Conservation (phyloP, 179 eudicot genomes). For the Spergularia azorica region DNA sequence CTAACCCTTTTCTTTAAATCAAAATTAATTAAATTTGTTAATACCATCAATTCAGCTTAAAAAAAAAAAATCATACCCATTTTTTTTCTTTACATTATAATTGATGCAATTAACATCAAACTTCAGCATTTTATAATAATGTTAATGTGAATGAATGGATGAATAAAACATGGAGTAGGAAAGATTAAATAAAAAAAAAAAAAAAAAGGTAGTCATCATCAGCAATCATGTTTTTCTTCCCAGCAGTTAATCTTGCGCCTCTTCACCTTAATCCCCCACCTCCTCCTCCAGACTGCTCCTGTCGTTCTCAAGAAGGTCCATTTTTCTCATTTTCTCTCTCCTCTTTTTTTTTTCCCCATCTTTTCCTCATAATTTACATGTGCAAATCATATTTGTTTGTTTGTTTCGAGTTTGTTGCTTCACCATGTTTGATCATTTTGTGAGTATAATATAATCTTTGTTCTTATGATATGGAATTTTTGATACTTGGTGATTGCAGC, state of each 20-base stretch:
- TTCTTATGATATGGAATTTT: not conserved
- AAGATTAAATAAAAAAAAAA: not conserved
- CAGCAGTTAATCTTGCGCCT: conserved; percentile 32
- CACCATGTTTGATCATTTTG: not conserved
- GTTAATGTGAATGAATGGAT: not conserved
- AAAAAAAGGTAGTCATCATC: conserved; percentile 12
- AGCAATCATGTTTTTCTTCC: conserved; percentile 38
- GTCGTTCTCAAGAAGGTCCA: conserved; percentile 24
- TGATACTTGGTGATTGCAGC: not conserved
- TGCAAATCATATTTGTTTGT: not conserved
- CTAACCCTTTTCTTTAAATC: not conserved
- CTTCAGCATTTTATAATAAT: not conserved
- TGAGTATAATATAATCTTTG: not conserved
- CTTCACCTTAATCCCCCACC: conserved; percentile 4
- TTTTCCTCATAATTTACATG: not conserved
- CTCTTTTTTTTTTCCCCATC: not conserved
- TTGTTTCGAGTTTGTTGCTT: not conserved
- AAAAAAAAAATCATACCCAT: not conserved
- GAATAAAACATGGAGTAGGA: not conserved
- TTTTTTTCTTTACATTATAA: not conserved
- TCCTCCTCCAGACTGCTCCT: conserved; percentile 16
- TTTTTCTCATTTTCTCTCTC: not conserved
- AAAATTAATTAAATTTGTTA: conserved; percentile 14
- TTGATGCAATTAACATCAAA: not conserved
- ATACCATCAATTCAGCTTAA: not conserved